A percentile compares a stretch with the other conserved stretches of the same genome.
These are phyloP conservation scores for Trichoderma breve DNA, from an alignment of 2,329 filamentous ascomycete species.

Conservation along the genomic window DNA sequence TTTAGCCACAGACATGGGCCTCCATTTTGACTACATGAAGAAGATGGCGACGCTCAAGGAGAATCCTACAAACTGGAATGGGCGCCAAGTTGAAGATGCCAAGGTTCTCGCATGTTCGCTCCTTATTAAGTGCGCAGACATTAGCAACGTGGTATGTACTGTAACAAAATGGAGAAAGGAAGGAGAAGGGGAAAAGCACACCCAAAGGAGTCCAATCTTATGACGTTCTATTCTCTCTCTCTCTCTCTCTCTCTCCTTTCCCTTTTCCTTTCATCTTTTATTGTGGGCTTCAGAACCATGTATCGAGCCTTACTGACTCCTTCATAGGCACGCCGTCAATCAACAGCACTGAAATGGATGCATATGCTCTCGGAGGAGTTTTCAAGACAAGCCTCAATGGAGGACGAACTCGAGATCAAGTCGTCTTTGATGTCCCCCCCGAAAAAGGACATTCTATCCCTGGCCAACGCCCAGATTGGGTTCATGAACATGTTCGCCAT, in stretches of 20 bases:
- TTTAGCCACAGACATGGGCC: slow-evolving; percentile 92
- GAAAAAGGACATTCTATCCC: slow-evolving; percentile 76
- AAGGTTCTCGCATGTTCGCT: slow-evolving; percentile 82
- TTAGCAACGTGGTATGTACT: slow-evolving; percentile 87
- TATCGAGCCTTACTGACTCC: not conserved
- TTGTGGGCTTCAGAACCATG: not conserved
- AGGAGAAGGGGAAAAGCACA: not conserved
- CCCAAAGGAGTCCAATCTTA: not conserved
- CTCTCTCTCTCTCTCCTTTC: not conserved
- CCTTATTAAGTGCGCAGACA: slow-evolving; percentile 96
- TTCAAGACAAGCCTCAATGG: slow-evolving; percentile 88
- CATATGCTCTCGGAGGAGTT: slow-evolving; percentile 94
- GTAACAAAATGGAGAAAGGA: not conserved
- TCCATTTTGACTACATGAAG: slow-evolving; percentile 96
- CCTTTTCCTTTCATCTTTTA: not conserved
- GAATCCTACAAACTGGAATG: slow-evolving; percentile 74
- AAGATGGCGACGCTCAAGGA: slow-evolving; percentile 78
- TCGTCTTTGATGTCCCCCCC: slow-evolving; percentile 85
- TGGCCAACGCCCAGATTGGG: slow-evolving; percentile 84
- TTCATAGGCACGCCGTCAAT: slow-evolving; percentile 74
- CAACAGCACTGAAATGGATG: slow-evolving; percentile 84
- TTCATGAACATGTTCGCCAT: slow-evolving; percentile 97
- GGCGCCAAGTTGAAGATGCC: slow-evolving; percentile 71
- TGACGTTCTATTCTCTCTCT: not conserved
- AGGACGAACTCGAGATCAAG: slow-evolving; percentile 79